Base-by-base conservation (phyloP, 2,329 filamentous ascomycete genomes). In the Dothistroma pini region DNA sequence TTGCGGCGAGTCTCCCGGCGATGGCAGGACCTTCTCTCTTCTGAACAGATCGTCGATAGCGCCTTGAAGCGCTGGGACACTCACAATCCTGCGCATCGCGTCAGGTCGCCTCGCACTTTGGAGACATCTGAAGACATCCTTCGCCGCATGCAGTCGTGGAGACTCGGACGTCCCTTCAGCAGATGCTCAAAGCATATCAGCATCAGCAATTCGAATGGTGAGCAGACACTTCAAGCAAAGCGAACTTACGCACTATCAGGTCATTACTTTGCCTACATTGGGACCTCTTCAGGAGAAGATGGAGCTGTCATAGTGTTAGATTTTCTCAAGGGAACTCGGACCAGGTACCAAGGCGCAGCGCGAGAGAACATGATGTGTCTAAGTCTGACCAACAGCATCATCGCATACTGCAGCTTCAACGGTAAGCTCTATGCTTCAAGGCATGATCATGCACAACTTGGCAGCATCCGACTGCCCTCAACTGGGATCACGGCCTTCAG, bases 1-100 rank as follows among this genome's bases (percentile, higher is more conserved):
- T 67, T 49, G 38, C 71, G 51, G 65, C 70, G 4, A 60, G 73
- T 78, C 34, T 75, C 70, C 35, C 69, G 63, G 38, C 68, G 59
- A 8, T 79, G 77, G 77, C 63, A 60, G 5, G 25, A 56, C 10
- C 31, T 69, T 1, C 58, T 78, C 11, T 71, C 64, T 21, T 71
- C 72, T 8, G 57, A 63, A n/a, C 16, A 50, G 41, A 16, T 57
- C 2, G 14, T 57, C 22, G 31, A 35, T 8, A 14, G 44, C 2
- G 44, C 55, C 11, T n/a, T 57, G 41, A 22, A 29, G 16, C 29
- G 55, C 8, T 57, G 55, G 55, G 25, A 49, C 7, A 50, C 55
- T 4, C 55, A 57, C 29, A 19, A n/a, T 12, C 29, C 47, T 14
- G 14, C 3, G 16, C 29, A 57, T 32, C 31, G 55, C 14, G 55